A percentile compares a stretch with the other conserved stretches of the same genome.
Evolutionary conservation across 2,329 filamentous ascomycete genomes (phyloP).

Genomic region (Penicillium italicum): DNA sequence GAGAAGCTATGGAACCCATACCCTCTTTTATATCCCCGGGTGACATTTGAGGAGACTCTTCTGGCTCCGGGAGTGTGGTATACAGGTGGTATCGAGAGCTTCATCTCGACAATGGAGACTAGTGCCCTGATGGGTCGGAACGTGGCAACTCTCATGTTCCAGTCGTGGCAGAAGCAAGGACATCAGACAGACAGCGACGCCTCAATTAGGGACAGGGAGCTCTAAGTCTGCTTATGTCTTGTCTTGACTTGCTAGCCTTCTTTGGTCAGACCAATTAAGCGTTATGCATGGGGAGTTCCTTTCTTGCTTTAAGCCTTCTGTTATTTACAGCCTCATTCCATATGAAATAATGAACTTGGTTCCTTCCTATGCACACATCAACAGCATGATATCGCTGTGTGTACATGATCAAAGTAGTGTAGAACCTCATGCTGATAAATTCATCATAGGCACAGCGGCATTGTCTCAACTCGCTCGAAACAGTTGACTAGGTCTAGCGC

Average conservation of each 20-base stretch:
- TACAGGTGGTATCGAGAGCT: slow-evolving; percentile 73
- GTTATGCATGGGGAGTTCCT: not conserved
- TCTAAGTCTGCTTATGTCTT: not conserved
- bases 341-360: slow-evolving; percentile 3
- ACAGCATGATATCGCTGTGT: not conserved
- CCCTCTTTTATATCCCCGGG: slow-evolving; percentile 75
- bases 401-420: not conserved
- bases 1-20: slow-evolving; percentile 79
- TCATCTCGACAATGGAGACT: slow-evolving; percentile 98
- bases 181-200: not conserved
- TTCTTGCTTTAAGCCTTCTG: not conserved
- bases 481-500: not conserved
- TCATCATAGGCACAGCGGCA: not conserved
- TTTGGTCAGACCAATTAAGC: not conserved
- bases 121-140: slow-evolving; percentile 79
- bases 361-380: slow-evolving; percentile 11
- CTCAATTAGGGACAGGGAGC: not conserved
- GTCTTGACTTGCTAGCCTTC: not conserved
- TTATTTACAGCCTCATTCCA: not conserved
- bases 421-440: no score
- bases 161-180: slow-evolving; percentile 46
- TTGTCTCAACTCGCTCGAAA: not conserved
- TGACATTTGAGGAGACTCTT: slow-evolving; percentile 79
- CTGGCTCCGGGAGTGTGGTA: slow-evolving; percentile 56
- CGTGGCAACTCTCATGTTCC: slow-evolving; percentile 54